Percentiles rank a stretch among this genome's conserved stretches.
Evolutionary conservation across 768 basidiomycete genomes (phyloP).

Genomic region (Epithele typhae): DNA sequence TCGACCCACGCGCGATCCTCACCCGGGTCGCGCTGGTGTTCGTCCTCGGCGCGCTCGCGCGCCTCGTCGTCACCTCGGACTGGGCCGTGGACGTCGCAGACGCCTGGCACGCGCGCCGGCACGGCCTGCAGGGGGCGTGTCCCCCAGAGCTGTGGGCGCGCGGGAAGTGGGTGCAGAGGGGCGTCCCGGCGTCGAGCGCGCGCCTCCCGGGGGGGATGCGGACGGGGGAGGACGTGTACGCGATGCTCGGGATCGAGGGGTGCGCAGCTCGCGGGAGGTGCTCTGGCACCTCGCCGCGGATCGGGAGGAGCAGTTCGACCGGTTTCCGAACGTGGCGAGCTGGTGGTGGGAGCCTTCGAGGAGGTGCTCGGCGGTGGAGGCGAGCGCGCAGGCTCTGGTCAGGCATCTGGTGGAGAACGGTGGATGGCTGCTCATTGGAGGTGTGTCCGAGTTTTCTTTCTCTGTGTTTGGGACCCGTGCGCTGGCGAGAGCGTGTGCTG

Average conservation of each 20-base stretch:
- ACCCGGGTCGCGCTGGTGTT: too few species aligned
- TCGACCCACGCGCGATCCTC: too few species aligned
- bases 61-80: too few species aligned
- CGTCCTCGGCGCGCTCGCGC: too few species aligned
- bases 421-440: constrained; percentile 66
- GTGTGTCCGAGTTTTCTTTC: constrained; percentile 30
- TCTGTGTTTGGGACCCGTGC: too few species aligned
- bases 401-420: constrained; percentile 61
- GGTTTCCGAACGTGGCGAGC: constrained; percentile 49
- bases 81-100: too few species aligned
- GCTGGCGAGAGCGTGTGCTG: too few species aligned
- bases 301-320: constrained; percentile 40
- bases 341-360: constrained; percentile 51
- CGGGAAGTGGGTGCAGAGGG: constrained; percentile 39
- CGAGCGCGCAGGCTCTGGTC: constrained; percentile 42
- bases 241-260: constrained; percentile 53
- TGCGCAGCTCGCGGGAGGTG: constrained; percentile 62
- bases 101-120: too few species aligned
- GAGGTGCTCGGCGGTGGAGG: constrained; percentile 38
- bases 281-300: constrained; percentile 61
- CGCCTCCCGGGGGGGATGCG: constrained; percentile 28
- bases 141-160: constrained; percentile 31
- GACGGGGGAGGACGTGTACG: constrained; percentile 18
- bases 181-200: constrained; percentile 24
- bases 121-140: constrained; percentile 22